Evolutionary conservation across 306 rosid species (phyloP), one percentile per base, ranked within the genome.

Genomic region (Castanea crenata): DNA sequence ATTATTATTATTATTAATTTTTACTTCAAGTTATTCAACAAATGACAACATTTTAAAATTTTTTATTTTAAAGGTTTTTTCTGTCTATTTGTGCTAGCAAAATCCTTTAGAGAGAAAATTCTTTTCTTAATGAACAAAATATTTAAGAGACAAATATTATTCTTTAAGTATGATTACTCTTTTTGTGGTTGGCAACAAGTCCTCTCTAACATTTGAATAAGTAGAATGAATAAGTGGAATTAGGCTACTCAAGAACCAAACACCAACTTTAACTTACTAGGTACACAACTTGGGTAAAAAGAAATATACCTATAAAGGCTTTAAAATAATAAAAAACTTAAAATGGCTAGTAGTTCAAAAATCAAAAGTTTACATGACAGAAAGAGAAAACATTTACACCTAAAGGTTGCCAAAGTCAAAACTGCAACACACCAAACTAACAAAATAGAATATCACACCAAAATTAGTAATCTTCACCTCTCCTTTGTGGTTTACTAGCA

Each of bases 401-500:
- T 80, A 73, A 67, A 81, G 59, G 51, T 55, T 11, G 31, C 6
- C 25, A 79, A 41, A 76, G 71, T 73, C 31, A 58, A 54, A 58
- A 25, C 32, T 68, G 49, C 27, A 55, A 41, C 25, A 31, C 69
- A 59, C 55, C 59, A 46, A 57, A 51, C 58, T 4, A n/a, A 83
- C 55, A 71, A 64, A 73, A 29, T 46, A 69, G 35, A 52, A 21
- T 74, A 67, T 38, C 31, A 55, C 99, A 69, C 99, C 99, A 82
- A 96, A 96, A 89, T 96, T 98, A 76, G 99, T 96, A 77, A 93
- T 96, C 87, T 96, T 96, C 83, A 93, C 99, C 82, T 91, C 97
- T 69, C 99, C 99, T 87, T 90, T 90, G 82, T 91, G 97, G 90
- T 96, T 96, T 77, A 91, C 98, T 9, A 93, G 92, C 79, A 96